Conservation (phyloP, 2,329 filamentous ascomycete species). For the Xylaria sp. region DNA sequence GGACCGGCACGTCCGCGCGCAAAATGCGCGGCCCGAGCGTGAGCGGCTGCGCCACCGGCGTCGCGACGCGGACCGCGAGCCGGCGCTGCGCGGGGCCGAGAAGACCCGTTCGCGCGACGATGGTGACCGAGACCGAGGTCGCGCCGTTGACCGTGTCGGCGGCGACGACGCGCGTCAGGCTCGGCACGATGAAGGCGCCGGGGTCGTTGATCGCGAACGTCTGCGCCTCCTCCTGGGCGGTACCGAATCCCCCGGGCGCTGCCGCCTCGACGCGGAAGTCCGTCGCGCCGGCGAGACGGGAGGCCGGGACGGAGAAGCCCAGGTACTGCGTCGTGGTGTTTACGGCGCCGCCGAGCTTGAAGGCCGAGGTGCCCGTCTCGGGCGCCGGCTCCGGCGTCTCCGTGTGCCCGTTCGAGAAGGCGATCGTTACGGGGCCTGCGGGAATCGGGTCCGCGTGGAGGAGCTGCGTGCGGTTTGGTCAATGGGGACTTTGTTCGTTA, state of each 20-base stretch:
- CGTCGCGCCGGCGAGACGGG: slow-evolving; percentile 9
- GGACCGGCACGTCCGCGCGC: slow-evolving; percentile 11
- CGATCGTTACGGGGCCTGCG: slow-evolving; percentile 12
- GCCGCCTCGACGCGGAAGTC: no score
- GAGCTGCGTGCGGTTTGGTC: slow-evolving; percentile 19
- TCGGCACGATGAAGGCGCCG: slow-evolving; percentile 26
- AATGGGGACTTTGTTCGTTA: not conserved
- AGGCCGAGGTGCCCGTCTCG: slow-evolving; percentile 24
- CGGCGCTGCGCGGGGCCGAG: slow-evolving; percentile 9
- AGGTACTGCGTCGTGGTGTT: slow-evolving; percentile 26
- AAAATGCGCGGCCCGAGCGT: slow-evolving; percentile 29
- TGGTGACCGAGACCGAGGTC: slow-evolving; percentile 15
- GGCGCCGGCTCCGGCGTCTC: slow-evolving; percentile 19
- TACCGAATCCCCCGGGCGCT: no score
- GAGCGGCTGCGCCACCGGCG: slow-evolving; percentile 27
- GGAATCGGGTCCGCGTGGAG: slow-evolving; percentile 11
- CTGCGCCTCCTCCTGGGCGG: no score
- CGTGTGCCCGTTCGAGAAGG: slow-evolving; percentile 26
- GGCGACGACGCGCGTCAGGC: slow-evolving; percentile 17
- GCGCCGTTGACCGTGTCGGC: no score
- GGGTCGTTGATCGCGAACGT: slow-evolving; percentile 24
- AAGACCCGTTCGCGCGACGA: slow-evolving; percentile 17
- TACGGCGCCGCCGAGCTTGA: slow-evolving; percentile 13
- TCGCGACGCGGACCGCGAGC: slow-evolving; percentile 17
- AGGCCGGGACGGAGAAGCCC: slow-evolving; percentile 22